Evolutionary conservation across 345 rosid species (phyloP).

Genomic region (Combretum micranthum): DNA sequence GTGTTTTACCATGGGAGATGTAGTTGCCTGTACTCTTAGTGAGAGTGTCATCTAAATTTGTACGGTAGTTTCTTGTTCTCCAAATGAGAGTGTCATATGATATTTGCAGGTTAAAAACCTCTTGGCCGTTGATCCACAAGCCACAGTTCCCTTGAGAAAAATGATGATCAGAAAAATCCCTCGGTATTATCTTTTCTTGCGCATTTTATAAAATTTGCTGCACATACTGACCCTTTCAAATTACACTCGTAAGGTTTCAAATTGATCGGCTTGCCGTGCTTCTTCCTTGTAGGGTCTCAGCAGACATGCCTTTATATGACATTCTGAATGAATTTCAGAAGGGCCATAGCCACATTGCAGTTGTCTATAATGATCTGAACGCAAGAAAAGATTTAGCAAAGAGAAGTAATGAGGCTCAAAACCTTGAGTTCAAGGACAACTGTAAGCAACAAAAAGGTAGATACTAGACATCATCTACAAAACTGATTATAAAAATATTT

Average conservation of each 20-base stretch:
- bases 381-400: constrained; percentile 26
- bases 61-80: too few relatives aligned
- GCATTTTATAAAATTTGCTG: too few relatives aligned
- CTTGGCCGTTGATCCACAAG: constrained; percentile 65
- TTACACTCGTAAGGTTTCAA: constrained; percentile 1
- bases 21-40: too few relatives aligned
- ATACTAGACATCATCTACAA: constrained; percentile 24
- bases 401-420: constrained; percentile 29
- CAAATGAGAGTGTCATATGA: constrained; percentile 1
- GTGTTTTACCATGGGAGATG: too few relatives aligned
- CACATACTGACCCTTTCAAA: not conserved
- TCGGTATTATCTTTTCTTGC: constrained; percentile 30
- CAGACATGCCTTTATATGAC: constrained; percentile 80
- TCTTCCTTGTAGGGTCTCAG: constrained; percentile 57
- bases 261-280: constrained; percentile 4
- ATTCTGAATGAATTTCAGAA: constrained; percentile 94
- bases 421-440: constrained; percentile 42
- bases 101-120: constrained; percentile 72
- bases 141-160: constrained; percentile 69
- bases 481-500: constrained; percentile 26
- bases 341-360: constrained; percentile 96
- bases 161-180: constrained; percentile 90
- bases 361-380: constrained; percentile 67
- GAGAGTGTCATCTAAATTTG: too few relatives aligned
- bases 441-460: constrained; percentile 44